These are phyloP conservation scores for Acanthamoeba polyphaga DNA, from an alignment of 208 protist genomes.

Conservation along the genomic window DNA sequence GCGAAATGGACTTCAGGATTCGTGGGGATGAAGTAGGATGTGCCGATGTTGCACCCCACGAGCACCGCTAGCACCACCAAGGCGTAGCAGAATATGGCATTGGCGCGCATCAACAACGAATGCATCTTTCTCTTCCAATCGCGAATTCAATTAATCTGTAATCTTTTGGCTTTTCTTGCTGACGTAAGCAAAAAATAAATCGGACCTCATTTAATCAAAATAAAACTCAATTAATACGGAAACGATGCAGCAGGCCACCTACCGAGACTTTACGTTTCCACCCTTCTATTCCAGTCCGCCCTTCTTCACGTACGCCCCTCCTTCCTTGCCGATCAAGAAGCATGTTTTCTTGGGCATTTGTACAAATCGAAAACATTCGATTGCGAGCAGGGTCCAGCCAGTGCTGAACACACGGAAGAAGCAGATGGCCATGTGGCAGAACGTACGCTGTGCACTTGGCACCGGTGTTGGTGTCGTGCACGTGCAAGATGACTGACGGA, in stretches of 20 bases:
- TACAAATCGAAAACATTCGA: neutral
- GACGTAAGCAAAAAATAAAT: too few species aligned
- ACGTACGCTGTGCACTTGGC: neutral
- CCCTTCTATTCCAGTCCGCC: conserved; percentile 12
- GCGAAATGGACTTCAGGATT: neutral
- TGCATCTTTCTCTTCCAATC: neutral
- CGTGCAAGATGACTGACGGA: neutral
- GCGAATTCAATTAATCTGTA: too few species aligned
- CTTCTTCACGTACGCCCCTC: neutral
- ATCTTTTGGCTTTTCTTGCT: too few species aligned
- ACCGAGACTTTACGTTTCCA: conserved; percentile 28
- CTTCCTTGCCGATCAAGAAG: neutral
- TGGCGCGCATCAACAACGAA: conserved; percentile 4
- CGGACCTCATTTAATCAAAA: too few species aligned
- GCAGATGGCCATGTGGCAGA: conserved; percentile 48
- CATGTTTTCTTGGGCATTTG: neutral
- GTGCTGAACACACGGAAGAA: conserved; percentile 57
- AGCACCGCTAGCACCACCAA: conserved; percentile 11
- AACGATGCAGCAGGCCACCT: neutral
- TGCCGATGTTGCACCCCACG: conserved; percentile 8
- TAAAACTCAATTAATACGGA: too few species aligned
- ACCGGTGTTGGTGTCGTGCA: neutral
- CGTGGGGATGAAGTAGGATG: neutral
- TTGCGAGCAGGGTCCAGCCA: neutral
- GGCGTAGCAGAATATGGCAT: conserved; percentile 15